Evolutionary conservation across 1,284 basidiomycete species (phyloP).

Genomic region (Ustilago cynodontis): DNA sequence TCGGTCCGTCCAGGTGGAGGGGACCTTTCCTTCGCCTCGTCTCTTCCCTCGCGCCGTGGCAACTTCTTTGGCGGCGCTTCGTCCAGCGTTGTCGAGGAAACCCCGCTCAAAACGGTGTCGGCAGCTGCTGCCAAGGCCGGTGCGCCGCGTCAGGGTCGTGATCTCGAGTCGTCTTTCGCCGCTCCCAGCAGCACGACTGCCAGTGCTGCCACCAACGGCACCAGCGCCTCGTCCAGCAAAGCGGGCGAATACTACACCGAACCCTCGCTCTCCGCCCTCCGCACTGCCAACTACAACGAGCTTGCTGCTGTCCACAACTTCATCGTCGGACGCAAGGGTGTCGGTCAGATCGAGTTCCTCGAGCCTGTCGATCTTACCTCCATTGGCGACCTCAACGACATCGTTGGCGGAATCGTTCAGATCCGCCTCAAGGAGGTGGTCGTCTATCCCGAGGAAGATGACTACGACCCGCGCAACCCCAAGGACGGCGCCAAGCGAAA

Average conservation of each 20-base stretch:
- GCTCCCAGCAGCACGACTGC: constrained; percentile 20
- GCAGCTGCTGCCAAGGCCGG: constrained; percentile 41
- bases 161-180: constrained; percentile 51
- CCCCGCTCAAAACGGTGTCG: constrained; percentile 51
- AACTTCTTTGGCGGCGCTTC: constrained; percentile 42
- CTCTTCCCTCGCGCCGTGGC: constrained; percentile 52
- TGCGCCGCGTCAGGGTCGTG: constrained; percentile 45
- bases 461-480: constrained; percentile 61
- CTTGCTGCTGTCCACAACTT: constrained; percentile 80
- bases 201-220: constrained; percentile 24
- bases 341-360: constrained; percentile 89
- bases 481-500: constrained; percentile 63
- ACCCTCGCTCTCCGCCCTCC: constrained; percentile 59
- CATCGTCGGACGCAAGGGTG: constrained; percentile 88
- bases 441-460: constrained; percentile 85
- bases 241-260: constrained; percentile 63
- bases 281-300: constrained; percentile 71
- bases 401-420: constrained; percentile 87
- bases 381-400: constrained; percentile 81
- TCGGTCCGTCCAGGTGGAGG: constrained; percentile 50
- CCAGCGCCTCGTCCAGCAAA: constrained; percentile 33
- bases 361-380: constrained; percentile 89
- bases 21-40: constrained; percentile 56
- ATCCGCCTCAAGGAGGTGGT: constrained; percentile 92
- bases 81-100: constrained; percentile 42